Conservation (phyloP, 2,329 filamentous ascomycete species). For the Akanthomyces lecanii region DNA sequence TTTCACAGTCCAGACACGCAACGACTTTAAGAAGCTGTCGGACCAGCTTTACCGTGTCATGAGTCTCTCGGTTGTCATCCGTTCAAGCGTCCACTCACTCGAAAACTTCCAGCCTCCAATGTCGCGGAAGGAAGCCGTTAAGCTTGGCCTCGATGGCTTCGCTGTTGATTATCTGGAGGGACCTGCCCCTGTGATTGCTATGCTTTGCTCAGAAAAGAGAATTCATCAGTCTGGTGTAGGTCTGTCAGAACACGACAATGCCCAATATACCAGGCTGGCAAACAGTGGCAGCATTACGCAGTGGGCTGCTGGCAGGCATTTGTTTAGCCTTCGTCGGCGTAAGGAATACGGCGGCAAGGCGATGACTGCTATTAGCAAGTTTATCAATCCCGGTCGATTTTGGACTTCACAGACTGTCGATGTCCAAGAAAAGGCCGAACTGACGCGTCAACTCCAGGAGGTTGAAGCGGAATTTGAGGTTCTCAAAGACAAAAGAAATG, state of each 20-base stretch:
- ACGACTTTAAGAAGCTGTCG: conserved; percentile 72
- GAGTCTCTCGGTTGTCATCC: conserved; percentile 68
- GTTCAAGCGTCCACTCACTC: conserved; percentile 52
- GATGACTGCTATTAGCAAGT: conserved; percentile 62
- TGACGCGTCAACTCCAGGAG: conserved; percentile 51
- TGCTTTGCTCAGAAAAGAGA: conserved; percentile 73
- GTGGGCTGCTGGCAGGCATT: conserved; percentile 66
- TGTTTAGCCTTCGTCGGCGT: conserved; percentile 64
- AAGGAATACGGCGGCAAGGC: conserved; percentile 75
- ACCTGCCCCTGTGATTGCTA: conserved; percentile 76
- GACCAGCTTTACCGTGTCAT: conserved; percentile 59
- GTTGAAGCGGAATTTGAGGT: conserved; percentile 32
- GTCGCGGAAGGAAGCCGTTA: conserved; percentile 48
- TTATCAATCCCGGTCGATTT: conserved; percentile 55
- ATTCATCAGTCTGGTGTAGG: conserved; percentile 67
- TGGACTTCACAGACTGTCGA: conserved; percentile 81
- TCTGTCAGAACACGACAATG: conserved; percentile 57
- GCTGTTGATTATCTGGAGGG: conserved; percentile 75
- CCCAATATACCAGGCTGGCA: conserved; percentile 64
- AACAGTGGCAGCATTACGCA: conserved; percentile 53
- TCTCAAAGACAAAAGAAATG: conserved; percentile 31
- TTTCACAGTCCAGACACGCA: conserved; percentile 71
- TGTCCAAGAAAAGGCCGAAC: conserved; percentile 54
- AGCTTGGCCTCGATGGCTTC: conserved; percentile 71
- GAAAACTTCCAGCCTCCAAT: conserved; percentile 53